A percentile compares a stretch with the other conserved stretches of the same genome.
Evolutionary conservation across 805 yeast species (phyloP).

Genomic region (Candida insectorum): DNA sequence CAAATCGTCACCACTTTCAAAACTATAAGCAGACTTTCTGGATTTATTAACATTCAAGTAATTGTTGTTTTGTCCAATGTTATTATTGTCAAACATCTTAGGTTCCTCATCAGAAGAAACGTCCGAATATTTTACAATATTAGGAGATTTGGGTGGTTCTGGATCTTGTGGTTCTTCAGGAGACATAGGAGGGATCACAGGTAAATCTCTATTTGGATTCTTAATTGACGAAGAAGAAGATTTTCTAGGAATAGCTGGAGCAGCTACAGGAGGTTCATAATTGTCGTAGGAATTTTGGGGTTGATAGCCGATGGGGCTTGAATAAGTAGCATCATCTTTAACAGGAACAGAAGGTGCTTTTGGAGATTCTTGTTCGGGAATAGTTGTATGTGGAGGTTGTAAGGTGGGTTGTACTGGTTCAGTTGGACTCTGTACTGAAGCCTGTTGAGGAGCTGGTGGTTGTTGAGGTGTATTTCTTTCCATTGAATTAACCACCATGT

Average conservation of each 20-base stretch:
- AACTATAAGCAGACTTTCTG: slow-evolving; percentile 27
- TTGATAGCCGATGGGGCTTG: too few species aligned
- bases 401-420: not conserved
- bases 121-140: slow-evolving; percentile 32
- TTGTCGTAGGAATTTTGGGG: not conserved
- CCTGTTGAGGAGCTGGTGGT: not conserved
- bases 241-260: slow-evolving; percentile 1
- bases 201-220: slow-evolving; percentile 9
- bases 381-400: not conserved
- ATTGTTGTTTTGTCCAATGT: slow-evolving; percentile 5
- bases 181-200: slow-evolving; percentile 7
- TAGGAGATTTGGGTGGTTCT: slow-evolving; percentile 25
- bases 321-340: too few species aligned
- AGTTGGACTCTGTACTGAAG: not conserved
- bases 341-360: too few species aligned
- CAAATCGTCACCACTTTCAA: slow-evolving; percentile 40
- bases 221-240: slow-evolving; percentile 1
- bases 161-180: slow-evolving; percentile 6
- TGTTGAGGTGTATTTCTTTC: not conserved
- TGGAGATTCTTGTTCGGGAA: too few species aligned
- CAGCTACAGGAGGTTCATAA: not conserved
- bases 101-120: slow-evolving; percentile 28
- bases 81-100: slow-evolving; percentile 33
- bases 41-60: slow-evolving; percentile 11
- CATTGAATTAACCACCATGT: not conserved